Conservation (phyloP, 225 moss, liverwort and hornwort species). For the Straminergon stramineum region DNA sequence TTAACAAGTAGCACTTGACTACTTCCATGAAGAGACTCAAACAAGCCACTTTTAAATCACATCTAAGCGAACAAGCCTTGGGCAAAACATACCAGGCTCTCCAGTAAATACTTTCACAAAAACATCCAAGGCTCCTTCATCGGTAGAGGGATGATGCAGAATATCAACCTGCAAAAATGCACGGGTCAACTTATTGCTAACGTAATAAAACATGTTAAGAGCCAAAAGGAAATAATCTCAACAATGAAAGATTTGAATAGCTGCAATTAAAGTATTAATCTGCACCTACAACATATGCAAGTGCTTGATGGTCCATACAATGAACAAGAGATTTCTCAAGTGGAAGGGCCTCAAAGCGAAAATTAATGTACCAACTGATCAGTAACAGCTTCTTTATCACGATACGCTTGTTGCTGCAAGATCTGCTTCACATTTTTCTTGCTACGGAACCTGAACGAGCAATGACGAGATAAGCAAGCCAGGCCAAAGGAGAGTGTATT, state of each 20-base stretch:
- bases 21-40: neutral
- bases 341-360: neutral
- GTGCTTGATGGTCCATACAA: neutral
- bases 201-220: neutral
- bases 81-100: constrained; percentile 61
- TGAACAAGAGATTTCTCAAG: neutral
- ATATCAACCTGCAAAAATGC: constrained; percentile 68
- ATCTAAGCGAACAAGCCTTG: neutral
- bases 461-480: neutral
- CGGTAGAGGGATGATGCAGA: constrained; percentile 87
- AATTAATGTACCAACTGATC: constrained; percentile 61
- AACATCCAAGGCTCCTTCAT: constrained; percentile 86
- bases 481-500: neutral
- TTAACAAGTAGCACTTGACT: neutral
- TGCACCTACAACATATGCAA: neutral
- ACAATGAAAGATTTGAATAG: neutral
- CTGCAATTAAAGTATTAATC: neutral
- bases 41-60: neutral
- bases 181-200: neutral
- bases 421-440: constrained; percentile 91
- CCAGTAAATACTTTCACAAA: constrained; percentile 97
- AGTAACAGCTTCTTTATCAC: constrained; percentile 77
- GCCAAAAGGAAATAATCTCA: neutral
- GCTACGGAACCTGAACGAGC: constrained; percentile 66
- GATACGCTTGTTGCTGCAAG: constrained; percentile 88